Evolutionary conservation across 2,329 filamentous ascomycete genomes (phyloP).

Genomic region (Fusarium gaditjirri): DNA sequence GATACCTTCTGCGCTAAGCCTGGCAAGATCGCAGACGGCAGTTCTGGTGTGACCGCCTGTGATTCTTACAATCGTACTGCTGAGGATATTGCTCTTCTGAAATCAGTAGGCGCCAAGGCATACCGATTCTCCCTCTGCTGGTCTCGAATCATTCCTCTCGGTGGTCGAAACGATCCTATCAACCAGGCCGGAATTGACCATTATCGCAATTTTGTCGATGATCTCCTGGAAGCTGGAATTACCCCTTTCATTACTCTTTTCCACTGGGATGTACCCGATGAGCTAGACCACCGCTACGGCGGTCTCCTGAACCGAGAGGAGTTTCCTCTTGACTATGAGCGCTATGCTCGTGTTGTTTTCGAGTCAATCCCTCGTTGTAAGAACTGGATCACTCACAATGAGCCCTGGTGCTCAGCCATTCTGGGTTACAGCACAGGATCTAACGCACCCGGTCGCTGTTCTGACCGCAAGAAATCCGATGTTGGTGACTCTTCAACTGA

Average conservation of each 20-base stretch:
- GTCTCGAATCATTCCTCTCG: constrained; percentile 87
- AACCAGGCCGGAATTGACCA: constrained; percentile 82
- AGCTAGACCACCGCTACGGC: constrained; percentile 81
- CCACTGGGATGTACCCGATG: constrained; percentile 89
- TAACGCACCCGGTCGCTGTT: constrained; percentile 85
- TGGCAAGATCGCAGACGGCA: constrained; percentile 84
- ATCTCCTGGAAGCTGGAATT: constrained; percentile 80
- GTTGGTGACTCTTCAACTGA: constrained; percentile 80
- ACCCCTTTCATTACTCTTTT: constrained; percentile 84
- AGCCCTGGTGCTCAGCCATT: constrained; percentile 87
- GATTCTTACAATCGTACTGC: constrained; percentile 85
- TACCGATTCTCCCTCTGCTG: constrained; percentile 90
- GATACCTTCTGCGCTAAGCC: constrained; percentile 85
- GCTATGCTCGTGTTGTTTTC: constrained; percentile 82
- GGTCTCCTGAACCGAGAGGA: constrained; percentile 84
- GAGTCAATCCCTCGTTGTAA: constrained; percentile 80
- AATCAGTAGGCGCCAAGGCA: constrained; percentile 75
- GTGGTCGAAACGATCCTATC: constrained; percentile 82
- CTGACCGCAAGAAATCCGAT: constrained; percentile 75
- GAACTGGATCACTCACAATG: constrained; percentile 92
- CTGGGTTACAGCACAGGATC: constrained; percentile 81
- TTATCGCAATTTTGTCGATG: constrained; percentile 83
- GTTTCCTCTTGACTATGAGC: constrained; percentile 82
- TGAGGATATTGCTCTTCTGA: constrained; percentile 82
- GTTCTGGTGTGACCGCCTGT: constrained; percentile 80